These are phyloP conservation scores for Talaromyces liani DNA, from an alignment of 495 filamentous ascomycete species.

Conservation along the genomic window DNA sequence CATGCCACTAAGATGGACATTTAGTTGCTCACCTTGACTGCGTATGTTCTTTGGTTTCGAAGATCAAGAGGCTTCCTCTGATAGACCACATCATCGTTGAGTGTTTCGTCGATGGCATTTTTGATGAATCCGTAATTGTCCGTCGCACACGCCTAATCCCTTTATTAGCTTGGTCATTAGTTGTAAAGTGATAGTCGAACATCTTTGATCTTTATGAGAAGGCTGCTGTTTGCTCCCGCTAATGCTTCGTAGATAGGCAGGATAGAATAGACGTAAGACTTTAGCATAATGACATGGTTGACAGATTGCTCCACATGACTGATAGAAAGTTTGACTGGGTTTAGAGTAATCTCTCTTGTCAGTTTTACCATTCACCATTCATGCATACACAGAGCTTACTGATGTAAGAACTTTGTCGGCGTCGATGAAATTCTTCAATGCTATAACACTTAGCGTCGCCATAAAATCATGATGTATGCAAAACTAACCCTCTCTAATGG, in stretches of 20 bases:
- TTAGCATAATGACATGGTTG: constrained; percentile 83
- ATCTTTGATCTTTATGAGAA: constrained; percentile 59
- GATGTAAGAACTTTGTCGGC: constrained; percentile 32
- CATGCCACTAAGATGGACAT: too few species aligned
- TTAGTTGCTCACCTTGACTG: constrained; percentile 58
- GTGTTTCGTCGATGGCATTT: constrained; percentile 56
- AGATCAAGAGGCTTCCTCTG: constrained; percentile 76
- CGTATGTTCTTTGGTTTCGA: constrained; percentile 87
- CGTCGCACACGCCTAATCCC: constrained; percentile 52
- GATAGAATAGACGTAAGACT: constrained; percentile 66
- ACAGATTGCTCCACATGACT: constrained; percentile 68
- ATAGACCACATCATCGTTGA: constrained; percentile 77
- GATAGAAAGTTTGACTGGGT: constrained; percentile 58
- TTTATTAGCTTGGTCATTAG: neutral
- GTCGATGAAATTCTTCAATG: constrained; percentile 63
- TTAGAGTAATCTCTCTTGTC: constrained; percentile 52
- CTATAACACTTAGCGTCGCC: constrained; percentile 25
- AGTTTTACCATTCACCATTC: neutral
- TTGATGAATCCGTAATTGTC: constrained; percentile 52
- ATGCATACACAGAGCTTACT: constrained; percentile 13
- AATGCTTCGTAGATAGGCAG: constrained; percentile 62
- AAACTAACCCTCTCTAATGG: constrained; percentile 53
- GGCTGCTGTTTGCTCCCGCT: constrained; percentile 51
- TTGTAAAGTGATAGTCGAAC: constrained; percentile 23
- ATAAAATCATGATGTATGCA: neutral